phyloP scores from a whole-genome alignment of 805 yeast species.

The Ascoidea rubescens region DNA sequence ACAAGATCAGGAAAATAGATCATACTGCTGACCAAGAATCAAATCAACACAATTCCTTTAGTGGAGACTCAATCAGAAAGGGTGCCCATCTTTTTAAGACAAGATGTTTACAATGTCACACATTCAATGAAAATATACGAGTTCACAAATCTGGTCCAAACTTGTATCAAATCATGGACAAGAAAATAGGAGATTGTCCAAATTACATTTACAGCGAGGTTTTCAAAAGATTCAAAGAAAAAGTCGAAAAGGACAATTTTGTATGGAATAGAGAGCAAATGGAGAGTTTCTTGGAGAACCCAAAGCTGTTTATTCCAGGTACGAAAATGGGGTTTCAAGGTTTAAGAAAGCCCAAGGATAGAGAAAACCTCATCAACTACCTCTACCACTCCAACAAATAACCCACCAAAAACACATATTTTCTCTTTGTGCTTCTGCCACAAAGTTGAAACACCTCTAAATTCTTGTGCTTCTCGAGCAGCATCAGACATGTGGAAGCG shows the following conservation, averaged over 20 bases:
- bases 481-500: no score
- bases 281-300: constrained; percentile 95
- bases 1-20: background rate
- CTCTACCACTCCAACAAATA: constrained; percentile 42
- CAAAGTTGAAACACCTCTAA: no score
- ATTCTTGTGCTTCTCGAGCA: no score
- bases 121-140: constrained; percentile 78
- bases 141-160: constrained; percentile 99
- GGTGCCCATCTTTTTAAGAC: constrained; percentile 98
- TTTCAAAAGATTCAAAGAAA: constrained; percentile 42
- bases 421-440: no score
- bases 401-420: constrained; percentile 1
- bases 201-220: constrained; percentile 98
- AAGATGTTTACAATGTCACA: constrained; percentile 98
- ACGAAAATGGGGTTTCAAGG: constrained; percentile 99
- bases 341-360: constrained; percentile 97
- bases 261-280: constrained; percentile 76
- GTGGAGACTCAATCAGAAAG: constrained; percentile 26
- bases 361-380: constrained; percentile 92
- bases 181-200: constrained; percentile 80
- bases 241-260: constrained; percentile 41
- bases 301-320: constrained; percentile 99
- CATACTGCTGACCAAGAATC: background rate
- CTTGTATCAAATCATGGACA: constrained; percentile 87
- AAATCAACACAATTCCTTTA: no score